Evolutionary conservation across 495 filamentous ascomycete genomes (phyloP).

Genomic region (Tetracladium setigerum): DNA sequence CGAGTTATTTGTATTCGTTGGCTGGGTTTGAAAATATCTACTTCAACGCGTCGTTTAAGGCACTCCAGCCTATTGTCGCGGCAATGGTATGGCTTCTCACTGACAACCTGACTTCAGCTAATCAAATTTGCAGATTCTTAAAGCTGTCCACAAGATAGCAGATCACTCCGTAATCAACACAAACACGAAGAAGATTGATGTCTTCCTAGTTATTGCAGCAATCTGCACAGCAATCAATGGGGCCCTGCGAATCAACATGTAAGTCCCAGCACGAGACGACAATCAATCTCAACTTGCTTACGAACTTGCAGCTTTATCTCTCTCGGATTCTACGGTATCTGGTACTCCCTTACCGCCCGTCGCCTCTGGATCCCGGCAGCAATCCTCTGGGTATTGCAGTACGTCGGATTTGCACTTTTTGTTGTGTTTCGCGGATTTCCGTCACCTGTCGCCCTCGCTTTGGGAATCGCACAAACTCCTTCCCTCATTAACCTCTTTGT

Average conservation of each 20-base stretch:
- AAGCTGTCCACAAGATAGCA: constrained; percentile 28
- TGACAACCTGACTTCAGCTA: neutral
- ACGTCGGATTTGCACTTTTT: constrained; percentile 27
- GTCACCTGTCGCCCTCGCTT: constrained; percentile 27
- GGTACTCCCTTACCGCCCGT: constrained; percentile 22
- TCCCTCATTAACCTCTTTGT: constrained; percentile 27
- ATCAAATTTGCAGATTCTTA: constrained; percentile 19
- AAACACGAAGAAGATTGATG: constrained; percentile 24
- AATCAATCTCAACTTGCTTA: constrained; percentile 5
- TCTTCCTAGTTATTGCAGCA: constrained; percentile 25
- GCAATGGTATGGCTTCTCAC: constrained; percentile 24
- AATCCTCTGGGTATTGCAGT: constrained; percentile 27
- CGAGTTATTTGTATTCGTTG: constrained; percentile 27
- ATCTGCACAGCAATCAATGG: constrained; percentile 28
- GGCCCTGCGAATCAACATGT: constrained; percentile 32
- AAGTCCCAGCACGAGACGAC: neutral
- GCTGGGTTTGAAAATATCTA: constrained; percentile 27
- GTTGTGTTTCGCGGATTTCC: constrained; percentile 27
- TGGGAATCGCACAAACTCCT: constrained; percentile 28
- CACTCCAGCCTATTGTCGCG: constrained; percentile 30
- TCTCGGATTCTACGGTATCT: constrained; percentile 27
- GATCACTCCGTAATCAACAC: constrained; percentile 25
- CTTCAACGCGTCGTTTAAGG: constrained; percentile 28
- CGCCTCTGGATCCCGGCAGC: constrained; percentile 21
- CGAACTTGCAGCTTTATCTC: constrained; percentile 25